Conservation (phyloP, 495 filamentous ascomycete genomes). For the Aspergillus avenaceus region DNA sequence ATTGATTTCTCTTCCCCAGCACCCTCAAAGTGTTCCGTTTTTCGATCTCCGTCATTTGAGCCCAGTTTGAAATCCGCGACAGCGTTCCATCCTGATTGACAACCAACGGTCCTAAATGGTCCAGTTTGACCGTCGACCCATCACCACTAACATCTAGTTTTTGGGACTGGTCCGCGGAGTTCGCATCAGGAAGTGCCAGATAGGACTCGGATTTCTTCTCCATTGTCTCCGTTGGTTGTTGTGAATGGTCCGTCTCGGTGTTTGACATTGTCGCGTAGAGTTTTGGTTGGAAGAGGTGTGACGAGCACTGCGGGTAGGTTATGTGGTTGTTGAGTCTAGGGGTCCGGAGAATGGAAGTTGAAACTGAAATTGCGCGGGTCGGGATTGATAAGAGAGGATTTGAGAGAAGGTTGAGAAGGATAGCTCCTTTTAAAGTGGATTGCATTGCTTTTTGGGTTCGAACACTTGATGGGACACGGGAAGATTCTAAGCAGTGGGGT, state of each 20-base stretch:
- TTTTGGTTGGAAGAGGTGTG: neutral
- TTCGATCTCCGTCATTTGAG: conserved; percentile 60
- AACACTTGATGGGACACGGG: too few species aligned
- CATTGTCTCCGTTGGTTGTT: neutral
- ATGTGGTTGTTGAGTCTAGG: neutral
- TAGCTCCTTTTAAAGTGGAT: too few species aligned
- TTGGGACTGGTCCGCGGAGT: conserved; percentile 7
- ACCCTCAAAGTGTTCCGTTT: conserved; percentile 57
- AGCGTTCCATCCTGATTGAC: conserved; percentile 64
- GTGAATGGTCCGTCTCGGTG: conserved; percentile 8
- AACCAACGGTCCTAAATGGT: conserved; percentile 62
- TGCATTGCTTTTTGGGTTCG: conserved; percentile 15
- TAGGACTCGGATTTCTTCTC: conserved; percentile 15
- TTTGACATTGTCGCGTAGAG: conserved; percentile 3
- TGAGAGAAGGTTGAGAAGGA: conserved; percentile 25
- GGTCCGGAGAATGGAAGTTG: neutral
- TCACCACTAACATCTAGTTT: conserved; percentile 46
- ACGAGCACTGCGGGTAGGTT: conserved; percentile 4
- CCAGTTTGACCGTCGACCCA: conserved; percentile 44
- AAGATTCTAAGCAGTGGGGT: too few species aligned
- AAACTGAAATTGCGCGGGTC: conserved; percentile 2
- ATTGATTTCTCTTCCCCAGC: conserved; percentile 60
- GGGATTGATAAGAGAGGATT: conserved; percentile 10
- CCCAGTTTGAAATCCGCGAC: conserved; percentile 64
- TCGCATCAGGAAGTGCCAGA: conserved; percentile 27